A percentile compares a stretch with the other conserved stretches of the same genome.
Evolutionary conservation across 768 basidiomycete species (phyloP).

Genomic region (Lentinus brumalis): DNA sequence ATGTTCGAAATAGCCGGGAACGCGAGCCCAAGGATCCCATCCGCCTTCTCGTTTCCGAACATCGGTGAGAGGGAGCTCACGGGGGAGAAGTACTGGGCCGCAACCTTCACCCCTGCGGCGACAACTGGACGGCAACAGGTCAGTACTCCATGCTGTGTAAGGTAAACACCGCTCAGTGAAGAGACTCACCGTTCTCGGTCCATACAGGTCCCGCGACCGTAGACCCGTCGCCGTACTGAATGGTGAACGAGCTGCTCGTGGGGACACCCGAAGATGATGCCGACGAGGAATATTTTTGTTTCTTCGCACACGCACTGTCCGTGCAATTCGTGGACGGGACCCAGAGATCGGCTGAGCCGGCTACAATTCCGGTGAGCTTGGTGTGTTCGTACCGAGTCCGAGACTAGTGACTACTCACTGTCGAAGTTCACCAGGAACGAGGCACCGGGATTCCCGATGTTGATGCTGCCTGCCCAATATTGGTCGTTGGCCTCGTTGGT

Average conservation of each 20-base stretch:
- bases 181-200: slow-evolving; percentile 28
- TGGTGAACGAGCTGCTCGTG: slow-evolving; percentile 31
- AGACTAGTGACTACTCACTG: slow-evolving; percentile 2
- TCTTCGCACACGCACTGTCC: slow-evolving; percentile 6
- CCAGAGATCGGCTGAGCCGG: slow-evolving; percentile 25
- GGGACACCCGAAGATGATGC: slow-evolving; percentile 27
- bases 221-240: slow-evolving; percentile 42
- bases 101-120: slow-evolving; percentile 32
- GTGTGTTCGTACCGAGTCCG: background rate
- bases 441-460: slow-evolving; percentile 48
- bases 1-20: slow-evolving; percentile 25
- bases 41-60: slow-evolving; percentile 14
- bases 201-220: slow-evolving; percentile 34
- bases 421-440: slow-evolving; percentile 25
- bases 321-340: slow-evolving; percentile 22
- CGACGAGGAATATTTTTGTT: slow-evolving; percentile 32
- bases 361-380: background rate
- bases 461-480: slow-evolving; percentile 46
- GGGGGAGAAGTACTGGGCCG: slow-evolving; percentile 22
- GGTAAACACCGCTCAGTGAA: background rate
- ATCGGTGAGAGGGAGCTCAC: slow-evolving; percentile 17
- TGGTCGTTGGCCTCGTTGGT: slow-evolving; percentile 21
- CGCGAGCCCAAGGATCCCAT: slow-evolving; percentile 29
- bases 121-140: slow-evolving; percentile 23
- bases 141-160: background rate